phyloP scores from a whole-genome alignment of 805 yeast genomes.

The Grigorovia transvaalensis region DNA sequence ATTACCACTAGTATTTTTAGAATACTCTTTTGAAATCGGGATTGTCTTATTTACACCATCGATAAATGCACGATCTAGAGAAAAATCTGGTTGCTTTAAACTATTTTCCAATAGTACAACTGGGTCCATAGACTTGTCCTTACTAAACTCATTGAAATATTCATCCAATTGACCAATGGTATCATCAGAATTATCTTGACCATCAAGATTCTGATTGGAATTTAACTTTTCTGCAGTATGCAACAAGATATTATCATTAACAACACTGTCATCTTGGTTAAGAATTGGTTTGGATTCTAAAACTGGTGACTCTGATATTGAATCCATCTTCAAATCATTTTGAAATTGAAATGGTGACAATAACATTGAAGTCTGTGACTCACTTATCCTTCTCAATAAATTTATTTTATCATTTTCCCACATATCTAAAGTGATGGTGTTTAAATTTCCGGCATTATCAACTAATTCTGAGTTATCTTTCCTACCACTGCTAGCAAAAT shows the following conservation, averaged over 20 bases:
- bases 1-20: conserved; percentile 3
- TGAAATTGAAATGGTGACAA: conserved; percentile 9
- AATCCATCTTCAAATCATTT: neutral
- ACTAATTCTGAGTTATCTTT: neutral
- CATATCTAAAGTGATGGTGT: conserved; percentile 14
- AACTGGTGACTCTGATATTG: neutral
- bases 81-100: conserved; percentile 14
- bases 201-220: neutral
- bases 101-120: conserved; percentile 17
- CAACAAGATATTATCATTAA: neutral
- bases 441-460: conserved; percentile 8
- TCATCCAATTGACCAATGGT: conserved; percentile 23
- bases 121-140: conserved; percentile 8
- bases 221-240: neutral
- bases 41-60: conserved; percentile 9
- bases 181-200: conserved; percentile 5
- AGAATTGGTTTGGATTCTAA: conserved; percentile 1
- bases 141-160: conserved; percentile 13
- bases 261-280: neutral
- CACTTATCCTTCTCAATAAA: conserved; percentile 10
- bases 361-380: conserved; percentile 7
- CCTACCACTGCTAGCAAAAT: too few relatives aligned
- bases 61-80: conserved; percentile 5
- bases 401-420: conserved; percentile 17
- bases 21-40: conserved; percentile 1